These are phyloP conservation scores for Lactarius vividus DNA, from an alignment of 768 basidiomycete species.

Conservation along the genomic window DNA sequence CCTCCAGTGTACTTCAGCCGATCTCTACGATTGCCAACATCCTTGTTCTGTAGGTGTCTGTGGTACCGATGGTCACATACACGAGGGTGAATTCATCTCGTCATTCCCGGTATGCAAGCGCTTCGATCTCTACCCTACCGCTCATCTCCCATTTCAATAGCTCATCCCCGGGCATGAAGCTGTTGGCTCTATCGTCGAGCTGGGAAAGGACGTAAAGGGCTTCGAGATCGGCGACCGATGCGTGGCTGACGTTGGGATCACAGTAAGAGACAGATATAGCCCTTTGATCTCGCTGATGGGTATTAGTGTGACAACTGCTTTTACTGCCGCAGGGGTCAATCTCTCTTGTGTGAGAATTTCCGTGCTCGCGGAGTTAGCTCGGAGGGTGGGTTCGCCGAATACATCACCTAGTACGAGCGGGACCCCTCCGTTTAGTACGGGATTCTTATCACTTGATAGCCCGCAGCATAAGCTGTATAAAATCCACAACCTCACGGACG, in stretches of 20 bases:
- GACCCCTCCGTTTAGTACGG: neutral
- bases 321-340: conserved; percentile 82
- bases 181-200: conserved; percentile 67
- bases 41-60: conserved; percentile 48
- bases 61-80: conserved; percentile 65
- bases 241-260: conserved; percentile 76
- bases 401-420: conserved; percentile 69
- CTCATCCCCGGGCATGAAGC: conserved; percentile 75
- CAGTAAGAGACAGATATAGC: conserved; percentile 43
- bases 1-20: neutral
- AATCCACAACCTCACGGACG: conserved; percentile 82
- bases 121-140: neutral
- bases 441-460: conserved; percentile 35
- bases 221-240: conserved; percentile 78
- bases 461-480: conserved; percentile 79
- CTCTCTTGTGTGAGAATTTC: conserved; percentile 83
- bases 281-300: conserved; percentile 2
- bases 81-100: conserved; percentile 67
- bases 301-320: conserved; percentile 78
- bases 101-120: conserved; percentile 55
- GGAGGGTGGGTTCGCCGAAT: conserved; percentile 89
- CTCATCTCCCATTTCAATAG: conserved; percentile 33
- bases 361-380: conserved; percentile 73
- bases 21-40: conserved; percentile 10
- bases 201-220: conserved; percentile 77